Evolutionary conservation across 139 green algal genomes (phyloP).

Genomic region (Chlamydomonas eustigma): DNA sequence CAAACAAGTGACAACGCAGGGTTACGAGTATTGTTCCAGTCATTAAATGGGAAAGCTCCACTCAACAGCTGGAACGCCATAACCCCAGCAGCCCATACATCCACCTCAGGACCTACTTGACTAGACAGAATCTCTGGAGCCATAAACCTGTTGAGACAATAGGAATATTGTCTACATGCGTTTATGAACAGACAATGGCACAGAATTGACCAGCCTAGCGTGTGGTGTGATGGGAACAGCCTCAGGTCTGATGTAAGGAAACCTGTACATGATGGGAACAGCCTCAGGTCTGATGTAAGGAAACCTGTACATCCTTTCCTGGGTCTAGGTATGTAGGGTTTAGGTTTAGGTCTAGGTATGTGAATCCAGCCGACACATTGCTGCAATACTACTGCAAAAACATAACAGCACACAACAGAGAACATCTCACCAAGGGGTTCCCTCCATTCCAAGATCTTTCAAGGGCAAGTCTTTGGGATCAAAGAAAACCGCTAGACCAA

Average conservation of each 20-base stretch:
- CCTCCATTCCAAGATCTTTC: slow-evolving; percentile 81
- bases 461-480: slow-evolving; percentile 63
- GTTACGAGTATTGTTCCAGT: slow-evolving; percentile 56
- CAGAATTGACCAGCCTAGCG: too few relatives aligned
- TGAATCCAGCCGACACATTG: too few relatives aligned
- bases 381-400: not conserved
- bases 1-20: slow-evolving; percentile 73
- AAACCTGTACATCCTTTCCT: too few relatives aligned
- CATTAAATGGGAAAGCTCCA: slow-evolving; percentile 82
- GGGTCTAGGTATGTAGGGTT: not conserved
- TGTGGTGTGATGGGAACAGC: too few relatives aligned
- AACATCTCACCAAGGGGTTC: slow-evolving; percentile 75
- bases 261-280: too few relatives aligned
- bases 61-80: slow-evolving; percentile 87
- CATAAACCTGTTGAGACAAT: slow-evolving; percentile 48
- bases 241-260: too few relatives aligned
- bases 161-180: too few relatives aligned
- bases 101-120: slow-evolving; percentile 61
- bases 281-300: too few relatives aligned
- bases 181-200: too few relatives aligned
- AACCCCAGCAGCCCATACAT: slow-evolving; percentile 85
- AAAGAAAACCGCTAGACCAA: slow-evolving; percentile 85
- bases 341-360: not conserved
- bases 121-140: slow-evolving; percentile 73
- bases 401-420: not conserved